Percentiles rank a stretch among this genome's conserved stretches.
Conservation (phyloP, 2,329 filamentous ascomycete species). For the Xylariaceae sp. region DNA sequence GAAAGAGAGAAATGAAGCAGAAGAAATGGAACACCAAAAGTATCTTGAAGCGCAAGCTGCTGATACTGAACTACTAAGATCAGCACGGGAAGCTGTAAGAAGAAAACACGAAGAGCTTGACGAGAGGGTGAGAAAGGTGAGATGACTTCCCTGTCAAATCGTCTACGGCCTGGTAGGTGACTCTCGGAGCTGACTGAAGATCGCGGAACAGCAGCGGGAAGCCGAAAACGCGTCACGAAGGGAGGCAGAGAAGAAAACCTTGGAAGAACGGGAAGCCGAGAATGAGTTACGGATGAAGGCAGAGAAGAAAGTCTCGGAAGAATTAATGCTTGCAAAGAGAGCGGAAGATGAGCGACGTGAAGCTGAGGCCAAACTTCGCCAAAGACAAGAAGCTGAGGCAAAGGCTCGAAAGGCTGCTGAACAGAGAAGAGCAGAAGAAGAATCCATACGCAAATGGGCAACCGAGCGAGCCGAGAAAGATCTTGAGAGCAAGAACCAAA, state of each 20-base stretch:
- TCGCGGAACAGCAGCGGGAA: no score
- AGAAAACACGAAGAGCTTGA: background rate
- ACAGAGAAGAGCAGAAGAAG: slow-evolving; percentile 6
- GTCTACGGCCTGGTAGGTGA: no score
- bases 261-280: background rate
- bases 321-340: slow-evolving; percentile 1
- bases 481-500: slow-evolving; percentile 6
- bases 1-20: slow-evolving; percentile 6
- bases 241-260: slow-evolving; percentile 3
- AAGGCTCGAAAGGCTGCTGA: background rate
- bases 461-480: slow-evolving; percentile 9
- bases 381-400: slow-evolving; percentile 5
- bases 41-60: background rate
- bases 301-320: slow-evolving; percentile 5
- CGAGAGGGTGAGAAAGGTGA: slow-evolving; percentile 6
- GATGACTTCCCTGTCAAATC: no score
- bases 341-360: slow-evolving; percentile 3
- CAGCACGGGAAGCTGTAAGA: background rate
- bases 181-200: no score
- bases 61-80: background rate
- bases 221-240: background rate
- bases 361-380: slow-evolving; percentile 3
- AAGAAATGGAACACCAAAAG: background rate
- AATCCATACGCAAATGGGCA: slow-evolving; percentile 9
- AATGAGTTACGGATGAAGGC: slow-evolving; percentile 2